These are phyloP conservation scores for Wolfiporia cocos DNA, from an alignment of 1,284 basidiomycete genomes.

Conservation along the genomic window DNA sequence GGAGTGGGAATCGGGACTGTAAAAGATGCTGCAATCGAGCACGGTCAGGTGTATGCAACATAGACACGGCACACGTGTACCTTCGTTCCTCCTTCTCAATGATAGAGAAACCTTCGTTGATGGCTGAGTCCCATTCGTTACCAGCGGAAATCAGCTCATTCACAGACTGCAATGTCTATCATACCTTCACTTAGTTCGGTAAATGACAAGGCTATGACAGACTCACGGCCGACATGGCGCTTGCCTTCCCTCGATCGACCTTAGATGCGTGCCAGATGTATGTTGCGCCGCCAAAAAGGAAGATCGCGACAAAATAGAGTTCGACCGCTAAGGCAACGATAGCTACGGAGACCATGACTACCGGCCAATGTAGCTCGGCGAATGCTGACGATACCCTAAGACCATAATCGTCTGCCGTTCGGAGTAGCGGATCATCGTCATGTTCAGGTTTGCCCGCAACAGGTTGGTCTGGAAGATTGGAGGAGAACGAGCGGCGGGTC, in stretches of 20 bases:
- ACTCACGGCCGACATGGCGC: conserved; percentile 49
- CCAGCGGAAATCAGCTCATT: conserved; percentile 61
- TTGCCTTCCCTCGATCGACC: conserved; percentile 34
- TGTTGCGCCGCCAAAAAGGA: conserved; percentile 34
- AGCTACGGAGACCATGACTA: conserved; percentile 22
- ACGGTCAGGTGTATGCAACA: background rate
- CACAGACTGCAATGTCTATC: conserved; percentile 55
- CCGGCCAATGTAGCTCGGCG: conserved; percentile 10
- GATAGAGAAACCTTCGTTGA: conserved; percentile 57
- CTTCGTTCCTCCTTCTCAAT: conserved; percentile 66
- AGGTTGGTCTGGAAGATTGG: conserved; percentile 16
- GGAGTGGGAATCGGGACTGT: conserved; percentile 38
- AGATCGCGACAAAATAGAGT: conserved; percentile 38
- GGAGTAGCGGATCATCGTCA: background rate
- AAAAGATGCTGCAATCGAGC: conserved; percentile 23
- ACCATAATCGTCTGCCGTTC: background rate
- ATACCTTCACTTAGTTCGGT: conserved; percentile 1
- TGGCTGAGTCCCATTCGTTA: conserved; percentile 62
- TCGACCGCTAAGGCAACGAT: conserved; percentile 43
- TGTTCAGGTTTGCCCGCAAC: conserved; percentile 7
- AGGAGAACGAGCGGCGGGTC: conserved; percentile 18
- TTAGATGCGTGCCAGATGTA: conserved; percentile 35
- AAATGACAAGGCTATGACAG: conserved; percentile 5
- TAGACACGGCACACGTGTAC: conserved; percentile 29
- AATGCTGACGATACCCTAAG: too few species aligned